phyloP scores from a whole-genome alignment of 2,329 filamentous ascomycete species.

The Beauveria rudraprayagi region DNA sequence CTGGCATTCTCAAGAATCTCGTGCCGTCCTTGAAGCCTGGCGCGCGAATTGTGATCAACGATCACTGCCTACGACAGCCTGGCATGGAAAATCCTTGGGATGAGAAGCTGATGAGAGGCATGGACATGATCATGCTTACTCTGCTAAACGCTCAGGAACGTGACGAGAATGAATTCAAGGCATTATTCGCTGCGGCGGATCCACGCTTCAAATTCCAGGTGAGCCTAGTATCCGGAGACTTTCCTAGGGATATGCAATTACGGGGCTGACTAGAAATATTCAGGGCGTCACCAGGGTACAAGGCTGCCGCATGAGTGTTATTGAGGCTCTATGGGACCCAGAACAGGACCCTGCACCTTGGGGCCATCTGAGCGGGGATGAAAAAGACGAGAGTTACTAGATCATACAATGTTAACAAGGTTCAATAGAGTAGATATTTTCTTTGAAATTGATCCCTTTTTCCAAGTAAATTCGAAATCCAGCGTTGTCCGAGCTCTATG shows the following conservation, averaged over 20 bases:
- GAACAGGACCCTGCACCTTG: not conserved
- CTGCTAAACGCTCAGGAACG: slow-evolving; percentile 45
- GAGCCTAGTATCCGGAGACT: slow-evolving; percentile 8
- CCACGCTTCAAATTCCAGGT: slow-evolving; percentile 36
- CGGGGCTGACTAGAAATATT: slow-evolving; percentile 6
- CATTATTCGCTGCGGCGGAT: slow-evolving; percentile 35
- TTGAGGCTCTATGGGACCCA: slow-evolving; percentile 40
- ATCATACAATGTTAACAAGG: too few relatives aligned
- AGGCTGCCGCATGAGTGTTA: slow-evolving; percentile 38
- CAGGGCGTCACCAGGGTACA: slow-evolving; percentile 33
- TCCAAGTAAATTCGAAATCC: too few relatives aligned
- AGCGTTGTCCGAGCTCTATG: too few relatives aligned
- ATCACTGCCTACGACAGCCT: slow-evolving; percentile 34
- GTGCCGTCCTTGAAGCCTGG: slow-evolving; percentile 48
- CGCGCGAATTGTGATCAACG: slow-evolving; percentile 38
- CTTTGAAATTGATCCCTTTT: too few relatives aligned
- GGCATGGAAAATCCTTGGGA: slow-evolving; percentile 35
- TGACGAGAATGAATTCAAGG: slow-evolving; percentile 35
- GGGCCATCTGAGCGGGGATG: not conserved
- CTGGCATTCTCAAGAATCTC: slow-evolving; percentile 41
- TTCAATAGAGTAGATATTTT: not conserved
- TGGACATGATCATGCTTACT: slow-evolving; percentile 46
- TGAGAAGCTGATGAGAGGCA: slow-evolving; percentile 38
- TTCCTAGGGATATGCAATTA: not conserved
- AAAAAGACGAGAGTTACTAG: not conserved